Percentiles rank a stretch among this genome's conserved stretches.
These are phyloP conservation scores for Dictyostelium firmibasis DNA, from an alignment of 78 protist species.

Conservation along the genomic window DNA sequence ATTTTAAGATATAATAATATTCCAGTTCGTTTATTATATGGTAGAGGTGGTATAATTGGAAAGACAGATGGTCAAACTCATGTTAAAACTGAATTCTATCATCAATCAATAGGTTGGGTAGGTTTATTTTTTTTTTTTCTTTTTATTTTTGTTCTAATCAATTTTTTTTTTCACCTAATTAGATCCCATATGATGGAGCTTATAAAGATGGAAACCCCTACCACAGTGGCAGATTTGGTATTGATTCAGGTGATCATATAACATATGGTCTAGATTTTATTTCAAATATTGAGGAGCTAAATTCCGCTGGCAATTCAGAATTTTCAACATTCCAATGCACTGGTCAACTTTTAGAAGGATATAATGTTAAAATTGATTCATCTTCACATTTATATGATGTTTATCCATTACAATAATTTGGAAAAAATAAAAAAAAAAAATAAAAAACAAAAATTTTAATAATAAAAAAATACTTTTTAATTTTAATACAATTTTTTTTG, in stretches of 20 bases:
- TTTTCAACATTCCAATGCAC: neutral
- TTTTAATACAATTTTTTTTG: too few relatives aligned
- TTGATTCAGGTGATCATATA: neutral
- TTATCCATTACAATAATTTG: neutral
- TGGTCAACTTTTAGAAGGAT: neutral
- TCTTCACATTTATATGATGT: neutral
- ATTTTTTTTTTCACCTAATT: neutral
- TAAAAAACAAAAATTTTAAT: too few relatives aligned
- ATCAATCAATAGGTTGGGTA: neutral
- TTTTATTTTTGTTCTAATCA: neutral
- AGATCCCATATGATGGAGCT: constrained; percentile 31
- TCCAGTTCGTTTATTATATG: neutral
- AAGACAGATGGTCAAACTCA: neutral
- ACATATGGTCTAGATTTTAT: neutral
- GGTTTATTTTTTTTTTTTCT: neutral
- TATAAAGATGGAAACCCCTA: constrained; percentile 2
- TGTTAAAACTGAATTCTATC: constrained; percentile 21
- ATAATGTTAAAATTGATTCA: neutral
- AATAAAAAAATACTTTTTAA: too few relatives aligned
- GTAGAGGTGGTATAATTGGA: neutral
- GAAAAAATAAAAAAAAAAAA: neutral
- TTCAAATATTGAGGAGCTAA: neutral
- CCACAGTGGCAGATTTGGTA: neutral
- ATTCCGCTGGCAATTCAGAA: neutral
- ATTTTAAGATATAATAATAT: neutral